Conservation (phyloP, 805 yeast species). For the Candida coquimbonensis region DNA sequence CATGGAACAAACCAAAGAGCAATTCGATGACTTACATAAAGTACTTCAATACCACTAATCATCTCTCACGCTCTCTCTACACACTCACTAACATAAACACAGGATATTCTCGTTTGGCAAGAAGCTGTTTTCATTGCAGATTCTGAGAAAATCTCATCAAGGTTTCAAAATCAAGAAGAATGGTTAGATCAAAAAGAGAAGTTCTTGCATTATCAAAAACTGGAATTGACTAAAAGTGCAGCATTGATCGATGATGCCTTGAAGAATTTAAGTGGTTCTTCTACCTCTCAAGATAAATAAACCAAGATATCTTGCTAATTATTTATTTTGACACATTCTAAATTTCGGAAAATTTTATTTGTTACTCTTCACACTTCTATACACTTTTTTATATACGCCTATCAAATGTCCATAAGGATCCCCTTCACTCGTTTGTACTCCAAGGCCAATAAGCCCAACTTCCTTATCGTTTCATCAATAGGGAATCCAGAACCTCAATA, state of each 20-base stretch:
- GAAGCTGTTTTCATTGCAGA: conserved; percentile 21
- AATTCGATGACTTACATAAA: conserved; percentile 18
- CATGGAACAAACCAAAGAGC: conserved; percentile 18
- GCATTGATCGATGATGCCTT: conserved; percentile 19
- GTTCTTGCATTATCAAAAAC: conserved; percentile 14
- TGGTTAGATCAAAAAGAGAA: conserved; percentile 20
- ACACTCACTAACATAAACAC: background rate
- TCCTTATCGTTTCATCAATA: conserved; percentile 40
- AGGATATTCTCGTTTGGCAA: conserved; percentile 23
- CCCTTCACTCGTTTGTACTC: background rate
- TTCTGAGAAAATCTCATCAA: conserved; percentile 15
- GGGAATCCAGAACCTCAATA: conserved; percentile 74
- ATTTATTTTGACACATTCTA: background rate
- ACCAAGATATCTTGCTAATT: background rate
- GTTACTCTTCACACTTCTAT: background rate
- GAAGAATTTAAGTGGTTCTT: conserved; percentile 9
- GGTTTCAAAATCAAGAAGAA: conserved; percentile 14
- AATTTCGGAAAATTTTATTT: background rate
- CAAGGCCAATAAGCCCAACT: conserved; percentile 13
- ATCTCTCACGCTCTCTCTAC: background rate
- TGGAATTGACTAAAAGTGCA: conserved; percentile 19
- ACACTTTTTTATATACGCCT: too few relatives aligned
- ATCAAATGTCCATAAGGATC: background rate
- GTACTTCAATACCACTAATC: conserved; percentile 4
- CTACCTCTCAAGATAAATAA: background rate